Evolutionary conservation across 441 rosid genomes (phyloP).

Genomic region (Erodium moschatum): DNA sequence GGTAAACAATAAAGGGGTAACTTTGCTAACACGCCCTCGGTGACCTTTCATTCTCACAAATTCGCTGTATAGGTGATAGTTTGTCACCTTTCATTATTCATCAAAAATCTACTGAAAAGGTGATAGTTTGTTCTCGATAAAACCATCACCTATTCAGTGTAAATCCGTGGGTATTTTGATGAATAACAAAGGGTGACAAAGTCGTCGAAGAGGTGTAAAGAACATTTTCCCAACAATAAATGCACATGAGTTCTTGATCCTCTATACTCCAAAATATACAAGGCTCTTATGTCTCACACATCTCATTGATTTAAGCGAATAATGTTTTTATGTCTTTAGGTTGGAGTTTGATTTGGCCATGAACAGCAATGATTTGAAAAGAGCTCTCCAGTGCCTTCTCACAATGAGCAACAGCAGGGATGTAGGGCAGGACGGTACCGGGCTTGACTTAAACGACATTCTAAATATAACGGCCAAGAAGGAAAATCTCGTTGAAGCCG

Average conservation of each 20-base stretch:
- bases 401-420: conserved; percentile 95
- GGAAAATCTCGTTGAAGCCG: conserved; percentile 89
- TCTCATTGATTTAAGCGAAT: not conserved
- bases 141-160: too few relatives aligned
- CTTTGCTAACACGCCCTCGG: too few relatives aligned
- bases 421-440: conserved; percentile 70
- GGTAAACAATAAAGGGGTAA: conserved; percentile 30
- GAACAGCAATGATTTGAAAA: conserved; percentile 93
- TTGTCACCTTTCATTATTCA: too few relatives aligned
- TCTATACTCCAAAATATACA: not conserved
- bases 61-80: too few relatives aligned
- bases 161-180: too few relatives aligned
- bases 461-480: conserved; percentile 69
- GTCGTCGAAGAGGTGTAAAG: too few relatives aligned
- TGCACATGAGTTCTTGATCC: not conserved
- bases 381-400: conserved; percentile 95
- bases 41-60: too few relatives aligned
- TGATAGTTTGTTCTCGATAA: too few relatives aligned
- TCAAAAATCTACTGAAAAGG: too few relatives aligned
- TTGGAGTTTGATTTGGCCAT: conserved; percentile 95
- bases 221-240: not conserved
- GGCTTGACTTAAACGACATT: conserved; percentile 76
- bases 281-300: not conserved
- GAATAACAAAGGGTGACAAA: too few relatives aligned
- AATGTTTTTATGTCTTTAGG: conserved; percentile 29